Base-by-base conservation (phyloP, 345 rosid species). In the Boechera stricta region DNA sequence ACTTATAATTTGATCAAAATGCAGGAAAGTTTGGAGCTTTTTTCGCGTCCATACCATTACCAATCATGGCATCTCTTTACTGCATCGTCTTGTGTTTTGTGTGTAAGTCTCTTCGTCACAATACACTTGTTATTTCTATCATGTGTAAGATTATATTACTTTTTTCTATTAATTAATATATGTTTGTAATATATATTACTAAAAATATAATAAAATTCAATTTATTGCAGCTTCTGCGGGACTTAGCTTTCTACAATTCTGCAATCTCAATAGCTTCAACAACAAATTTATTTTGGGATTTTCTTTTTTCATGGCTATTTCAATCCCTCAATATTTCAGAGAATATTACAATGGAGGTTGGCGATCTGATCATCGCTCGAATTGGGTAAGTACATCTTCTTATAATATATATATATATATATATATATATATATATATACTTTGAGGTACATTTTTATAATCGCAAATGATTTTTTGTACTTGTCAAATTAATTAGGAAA, bases 11-110 rank as follows among this genome's bases (percentile, higher is more conserved):
- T 58, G 8, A 33, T 78, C 28, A 59, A 53, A 72, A 66, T 67
- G 31, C 83, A 87, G 89, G 90, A 78, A 88, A 88, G 65, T 81
- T 88, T 69, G 91, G 92, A 66, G 91, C 91, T 5, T 61, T 88
- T 75, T 83, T 88, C 16, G 96, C 93, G 32, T 90, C 96, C 2
- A 77, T 90, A 72, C 93, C 93, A 3, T 55, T 85, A 45, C 88
- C 96, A 58, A 84, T 90, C 28, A 61, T 88, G 63, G 88, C 89
- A 63, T 85, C 89, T 11, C 2, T 82, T 38, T 84, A 84, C 11
- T 90, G 93, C 73, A 73, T 87, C 18, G 81, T 90, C 69, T 82
- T 86, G 70, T 83, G 91, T 65, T 90, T 73, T 76, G 85, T 86
- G 52, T 83, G 92, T 88, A 73, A 67, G 89, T 84, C 15, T 49